Conservation (phyloP, 1,284 basidiomycete species). For the Tetrapyrgos nigripes region DNA sequence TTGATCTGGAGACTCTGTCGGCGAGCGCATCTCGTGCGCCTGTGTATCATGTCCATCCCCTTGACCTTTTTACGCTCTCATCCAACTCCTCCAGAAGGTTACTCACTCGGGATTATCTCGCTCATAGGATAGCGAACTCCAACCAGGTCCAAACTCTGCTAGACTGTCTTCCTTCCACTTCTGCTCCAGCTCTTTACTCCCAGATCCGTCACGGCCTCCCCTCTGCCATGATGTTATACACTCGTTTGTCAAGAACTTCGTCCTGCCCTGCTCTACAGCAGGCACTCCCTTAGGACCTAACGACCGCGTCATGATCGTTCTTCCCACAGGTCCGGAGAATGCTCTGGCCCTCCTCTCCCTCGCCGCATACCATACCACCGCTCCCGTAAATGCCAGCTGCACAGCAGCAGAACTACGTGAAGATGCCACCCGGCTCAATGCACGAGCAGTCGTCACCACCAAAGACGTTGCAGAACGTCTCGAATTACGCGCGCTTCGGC, state of each 20-base stretch:
- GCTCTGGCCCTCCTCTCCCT: slow-evolving; percentile 49
- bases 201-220: slow-evolving; percentile 28
- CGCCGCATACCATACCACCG: slow-evolving; percentile 48
- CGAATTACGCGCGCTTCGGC: slow-evolving; percentile 36
- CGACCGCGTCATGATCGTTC: slow-evolving; percentile 49
- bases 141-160: slow-evolving; percentile 38
- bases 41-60: slow-evolving; percentile 37
- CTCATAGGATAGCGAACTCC: slow-evolving; percentile 34
- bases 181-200: slow-evolving; percentile 40
- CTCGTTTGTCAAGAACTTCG: slow-evolving; percentile 43
- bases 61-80: slow-evolving; percentile 37
- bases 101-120: slow-evolving; percentile 45
- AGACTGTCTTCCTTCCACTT: slow-evolving; percentile 43
- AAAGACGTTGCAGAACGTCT: slow-evolving; percentile 43
- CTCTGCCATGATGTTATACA: slow-evolving; percentile 40
- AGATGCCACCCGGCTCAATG: slow-evolving; percentile 43
- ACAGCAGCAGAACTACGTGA: slow-evolving; percentile 48
- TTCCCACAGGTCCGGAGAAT: slow-evolving; percentile 53
- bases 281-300: slow-evolving; percentile 40
- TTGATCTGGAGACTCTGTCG: neutral
- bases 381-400: slow-evolving; percentile 50
- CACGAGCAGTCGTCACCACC: slow-evolving; percentile 46
- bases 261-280: slow-evolving; percentile 38
- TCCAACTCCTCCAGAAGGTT: slow-evolving; percentile 23
- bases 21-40: neutral